These are phyloP conservation scores for Telfairia occidentalis DNA, from an alignment of 331 rosid species.

Conservation along the genomic window DNA sequence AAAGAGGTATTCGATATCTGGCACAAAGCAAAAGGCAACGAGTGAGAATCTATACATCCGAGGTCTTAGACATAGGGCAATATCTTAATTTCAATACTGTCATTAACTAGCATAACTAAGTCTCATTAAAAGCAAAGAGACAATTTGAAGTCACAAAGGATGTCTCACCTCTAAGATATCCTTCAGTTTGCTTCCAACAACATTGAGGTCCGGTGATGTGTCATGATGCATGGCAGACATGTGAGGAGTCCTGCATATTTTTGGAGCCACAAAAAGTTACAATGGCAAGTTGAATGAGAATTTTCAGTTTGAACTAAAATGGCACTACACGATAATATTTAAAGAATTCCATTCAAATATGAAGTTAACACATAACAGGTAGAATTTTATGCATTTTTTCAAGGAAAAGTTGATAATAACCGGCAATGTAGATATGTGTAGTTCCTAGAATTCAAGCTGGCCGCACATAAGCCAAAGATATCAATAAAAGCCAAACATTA, in stretches of 20 bases:
- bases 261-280: constrained; percentile 12
- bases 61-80: background rate
- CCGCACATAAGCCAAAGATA: background rate
- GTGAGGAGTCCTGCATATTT: constrained; percentile 62
- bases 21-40: constrained; percentile 4
- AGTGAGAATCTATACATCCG: background rate
- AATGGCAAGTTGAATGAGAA: background rate
- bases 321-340: background rate
- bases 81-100: background rate
- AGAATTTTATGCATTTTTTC: background rate
- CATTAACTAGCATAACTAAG: background rate
- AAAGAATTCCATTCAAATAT: background rate
- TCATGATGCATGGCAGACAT: constrained; percentile 90
- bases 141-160: background rate
- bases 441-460: background rate
- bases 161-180: constrained; percentile 61
- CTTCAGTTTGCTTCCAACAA: constrained; percentile 61
- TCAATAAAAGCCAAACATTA: background rate
- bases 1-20: constrained; percentile 71
- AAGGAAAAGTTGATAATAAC: background rate
- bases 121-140: background rate
- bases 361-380: background rate
- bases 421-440: background rate
- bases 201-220: constrained; percentile 61
- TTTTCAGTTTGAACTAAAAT: background rate